phyloP scores from a whole-genome alignment of 805 yeast species.

The Cyberlindnera nakhonratchasimensis region DNA sequence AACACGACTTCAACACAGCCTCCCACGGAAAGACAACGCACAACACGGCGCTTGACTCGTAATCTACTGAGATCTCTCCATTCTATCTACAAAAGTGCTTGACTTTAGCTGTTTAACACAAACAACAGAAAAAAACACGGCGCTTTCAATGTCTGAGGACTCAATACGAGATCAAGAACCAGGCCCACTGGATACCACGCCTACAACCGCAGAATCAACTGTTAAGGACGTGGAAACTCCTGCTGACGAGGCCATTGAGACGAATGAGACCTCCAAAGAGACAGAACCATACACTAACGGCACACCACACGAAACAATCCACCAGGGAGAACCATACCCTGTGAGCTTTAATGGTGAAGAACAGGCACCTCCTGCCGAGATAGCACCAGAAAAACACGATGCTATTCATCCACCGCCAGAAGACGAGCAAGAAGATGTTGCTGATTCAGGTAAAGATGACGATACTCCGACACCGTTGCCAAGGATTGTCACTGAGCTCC shows the following conservation, averaged over 20 bases:
- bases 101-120: not conserved
- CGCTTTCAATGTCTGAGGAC: slow-evolving; percentile 11
- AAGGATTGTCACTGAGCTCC: slow-evolving; percentile 13
- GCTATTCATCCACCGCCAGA: slow-evolving; percentile 2
- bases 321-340: not conserved
- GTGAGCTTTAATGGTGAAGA: slow-evolving; percentile 5
- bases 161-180: slow-evolving; percentile 13
- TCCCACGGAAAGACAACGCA: not conserved
- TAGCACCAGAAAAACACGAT: not conserved
- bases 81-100: no score
- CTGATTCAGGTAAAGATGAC: slow-evolving; percentile 16
- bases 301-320: not conserved
- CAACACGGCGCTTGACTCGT: no score
- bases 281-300: not conserved
- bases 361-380: slow-evolving; percentile 10
- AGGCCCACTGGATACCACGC: slow-evolving; percentile 13
- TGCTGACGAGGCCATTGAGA: not conserved
- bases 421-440: slow-evolving; percentile 20
- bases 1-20: no score
- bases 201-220: slow-evolving; percentile 12
- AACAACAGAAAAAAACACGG: not conserved
- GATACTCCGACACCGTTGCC: slow-evolving; percentile 22
- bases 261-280: not conserved
- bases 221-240: not conserved
- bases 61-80: no score